Evolutionary conservation across 495 filamentous ascomycete species (phyloP).

Genomic region (Bathelium albidoporum): DNA sequence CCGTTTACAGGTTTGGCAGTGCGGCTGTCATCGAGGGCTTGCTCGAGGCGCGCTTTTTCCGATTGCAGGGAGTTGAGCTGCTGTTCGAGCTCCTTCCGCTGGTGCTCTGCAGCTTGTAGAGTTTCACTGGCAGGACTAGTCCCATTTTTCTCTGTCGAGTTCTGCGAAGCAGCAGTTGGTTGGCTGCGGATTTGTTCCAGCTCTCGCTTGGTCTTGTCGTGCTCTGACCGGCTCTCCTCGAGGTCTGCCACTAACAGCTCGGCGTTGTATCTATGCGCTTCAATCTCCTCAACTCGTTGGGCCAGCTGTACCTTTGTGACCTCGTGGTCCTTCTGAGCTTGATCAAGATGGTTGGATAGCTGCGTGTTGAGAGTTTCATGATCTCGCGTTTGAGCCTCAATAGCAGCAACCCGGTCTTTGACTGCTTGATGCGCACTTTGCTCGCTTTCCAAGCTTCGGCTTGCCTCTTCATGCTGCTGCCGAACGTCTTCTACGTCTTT

Average conservation of each 20-base stretch:
- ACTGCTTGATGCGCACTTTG: neutral
- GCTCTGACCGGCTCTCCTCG: neutral
- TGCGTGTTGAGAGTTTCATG: neutral
- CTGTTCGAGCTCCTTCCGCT: neutral
- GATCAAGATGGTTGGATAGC: neutral
- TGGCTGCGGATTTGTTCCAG: neutral
- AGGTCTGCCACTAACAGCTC: neutral
- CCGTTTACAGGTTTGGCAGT: neutral
- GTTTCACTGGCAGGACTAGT: neutral
- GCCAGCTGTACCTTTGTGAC: neutral
- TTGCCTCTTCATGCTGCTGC: neutral
- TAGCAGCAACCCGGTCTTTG: neutral
- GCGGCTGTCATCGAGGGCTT: neutral
- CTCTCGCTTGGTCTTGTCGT: neutral
- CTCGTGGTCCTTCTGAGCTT: neutral
- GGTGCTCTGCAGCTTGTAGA: neutral
- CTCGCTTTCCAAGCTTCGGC: neutral
- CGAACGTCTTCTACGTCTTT: neutral
- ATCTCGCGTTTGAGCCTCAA: neutral
- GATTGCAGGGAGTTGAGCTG: neutral
- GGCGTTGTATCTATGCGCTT: slow-evolving; percentile 1
- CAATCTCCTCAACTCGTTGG: neutral
- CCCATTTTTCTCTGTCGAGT: neutral
- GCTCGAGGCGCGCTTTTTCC: neutral
- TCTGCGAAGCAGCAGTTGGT: neutral